A percentile compares a stretch with the other conserved stretches of the same genome.
These are phyloP conservation scores for Astraeus odoratus DNA, from an alignment of 768 basidiomycete species.

Conservation along the genomic window DNA sequence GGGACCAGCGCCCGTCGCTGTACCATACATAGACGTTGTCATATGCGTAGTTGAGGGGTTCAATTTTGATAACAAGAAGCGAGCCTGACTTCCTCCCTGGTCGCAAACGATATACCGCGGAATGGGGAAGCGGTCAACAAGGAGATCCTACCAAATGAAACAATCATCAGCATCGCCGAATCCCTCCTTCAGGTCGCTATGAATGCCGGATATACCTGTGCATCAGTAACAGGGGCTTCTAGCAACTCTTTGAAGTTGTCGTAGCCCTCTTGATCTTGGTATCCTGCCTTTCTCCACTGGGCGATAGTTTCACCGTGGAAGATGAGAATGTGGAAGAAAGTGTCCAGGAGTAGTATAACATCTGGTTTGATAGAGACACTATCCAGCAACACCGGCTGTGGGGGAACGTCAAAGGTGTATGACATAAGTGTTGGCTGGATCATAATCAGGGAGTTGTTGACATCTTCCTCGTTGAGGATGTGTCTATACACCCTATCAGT, in stretches of 20 bases:
- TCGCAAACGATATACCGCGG: conserved; percentile 98
- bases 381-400: conserved; percentile 94
- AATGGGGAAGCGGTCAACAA: conserved; percentile 93
- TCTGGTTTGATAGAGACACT: conserved; percentile 97
- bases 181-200: background rate
- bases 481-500: conserved; percentile 48
- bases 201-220: conserved; percentile 50
- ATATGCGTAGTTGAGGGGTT: conserved; percentile 99
- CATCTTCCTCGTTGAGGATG: conserved; percentile 93
- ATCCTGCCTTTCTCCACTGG: conserved; percentile 96
- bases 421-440: conserved; percentile 99
- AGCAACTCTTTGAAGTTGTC: conserved; percentile 97
- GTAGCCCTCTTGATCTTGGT: conserved; percentile 97
- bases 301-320: conserved; percentile 98
- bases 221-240: conserved; percentile 80
- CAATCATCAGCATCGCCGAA: background rate
- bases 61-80: conserved; percentile 94
- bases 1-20: conserved; percentile 51
- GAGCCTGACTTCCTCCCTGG: conserved; percentile 94
- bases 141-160: conserved; percentile 60
- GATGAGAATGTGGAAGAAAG: conserved; percentile 99
- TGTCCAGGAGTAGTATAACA: conserved; percentile 92
- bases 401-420: conserved; percentile 85
- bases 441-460: conserved; percentile 99
- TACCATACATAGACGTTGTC: conserved; percentile 87